Evolutionary conservation across 495 filamentous ascomycete genomes (phyloP).

Genomic region (Emericellopsis terricola): DNA sequence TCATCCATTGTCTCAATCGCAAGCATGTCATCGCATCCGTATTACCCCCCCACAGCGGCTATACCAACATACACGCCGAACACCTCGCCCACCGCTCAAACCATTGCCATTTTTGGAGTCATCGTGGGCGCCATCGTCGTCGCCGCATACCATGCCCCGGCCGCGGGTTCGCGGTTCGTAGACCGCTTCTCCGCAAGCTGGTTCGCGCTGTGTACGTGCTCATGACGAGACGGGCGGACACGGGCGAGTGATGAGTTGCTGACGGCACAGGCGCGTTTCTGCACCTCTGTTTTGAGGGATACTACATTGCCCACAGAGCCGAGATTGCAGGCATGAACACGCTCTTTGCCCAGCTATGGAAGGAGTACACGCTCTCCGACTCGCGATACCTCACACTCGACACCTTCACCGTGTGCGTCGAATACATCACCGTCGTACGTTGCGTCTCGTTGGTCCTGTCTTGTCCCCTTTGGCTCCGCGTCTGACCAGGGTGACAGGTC

Average conservation of each 20-base stretch:
- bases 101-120: constrained; percentile 28
- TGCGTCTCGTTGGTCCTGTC: not conserved
- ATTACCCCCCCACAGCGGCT: constrained; percentile 44
- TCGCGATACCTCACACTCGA: constrained; percentile 68
- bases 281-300: constrained; percentile 66
- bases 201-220: constrained; percentile 35
- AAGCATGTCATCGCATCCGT: too few relatives aligned
- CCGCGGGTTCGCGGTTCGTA: constrained; percentile 19
- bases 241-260: constrained; percentile 5
- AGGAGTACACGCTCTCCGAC: constrained; percentile 72
- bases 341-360: constrained; percentile 69
- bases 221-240: constrained; percentile 3
- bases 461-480: too few relatives aligned
- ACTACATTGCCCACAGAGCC: constrained; percentile 51
- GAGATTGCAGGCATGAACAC: constrained; percentile 18
- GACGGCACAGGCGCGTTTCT: constrained; percentile 29
- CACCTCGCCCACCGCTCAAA: constrained; percentile 22
- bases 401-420: constrained; percentile 67
- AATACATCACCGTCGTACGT: constrained; percentile 61
- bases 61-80: constrained; percentile 42
- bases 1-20: too few relatives aligned
- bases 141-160: constrained; percentile 22
- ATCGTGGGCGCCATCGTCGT: constrained; percentile 25
- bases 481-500: too few relatives aligned
- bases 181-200: constrained; percentile 26